Evolutionary conservation across 768 basidiomycete genomes (phyloP), one percentile per base, ranked within the genome.

Genomic region (Agaricus bisporus): DNA sequence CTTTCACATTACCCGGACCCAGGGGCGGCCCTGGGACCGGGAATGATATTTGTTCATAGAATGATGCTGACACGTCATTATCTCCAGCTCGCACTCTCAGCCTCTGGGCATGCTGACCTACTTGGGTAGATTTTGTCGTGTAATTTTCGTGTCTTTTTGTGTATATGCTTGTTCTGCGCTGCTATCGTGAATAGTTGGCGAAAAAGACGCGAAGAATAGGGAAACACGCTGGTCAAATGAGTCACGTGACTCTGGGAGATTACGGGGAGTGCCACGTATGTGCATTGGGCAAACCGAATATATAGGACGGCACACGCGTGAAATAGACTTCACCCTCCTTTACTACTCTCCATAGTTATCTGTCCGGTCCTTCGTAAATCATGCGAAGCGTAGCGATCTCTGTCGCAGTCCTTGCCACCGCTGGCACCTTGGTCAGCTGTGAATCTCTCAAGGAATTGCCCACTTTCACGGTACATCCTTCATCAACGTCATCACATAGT

Each of bases 21-120:
- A n/a, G 5, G 45, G 28, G 37, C 26, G 44, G 29, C 52, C 52
- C 52, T 54, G 53, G 53, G 53, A 54, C 47, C 28, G 38, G 52
- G 26, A 10, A 32, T 32, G 32, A 32, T 32, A 32, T 15, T 41
- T 29, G 28, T 54, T 47, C 29, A 5, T 26, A 32, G 25, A 15
- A 12, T 37, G 42, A 52, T 54, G 41, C 47, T 54, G 53, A 54
- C 53, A 54, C 53, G 53, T 54, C 53, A 54, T 56, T 44, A 42
- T 49, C 37, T 63, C 39, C 61, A 95, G 91, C 81, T 95, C 46
- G 95, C 94, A 8, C 73, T 98, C 57, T 94, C 93, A 53, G 94
- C 95, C 17, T 94, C 92, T 42, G 95, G 93, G n/a, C 93, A 97
- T 70, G 92, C 88, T 29, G 94, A 98, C 69, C 70, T 97, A 59